Evolutionary conservation across 495 filamentous ascomycete species (phyloP), one percentile per base, ranked within the genome.

Genomic region (Jackrogersella multiformis): DNA sequence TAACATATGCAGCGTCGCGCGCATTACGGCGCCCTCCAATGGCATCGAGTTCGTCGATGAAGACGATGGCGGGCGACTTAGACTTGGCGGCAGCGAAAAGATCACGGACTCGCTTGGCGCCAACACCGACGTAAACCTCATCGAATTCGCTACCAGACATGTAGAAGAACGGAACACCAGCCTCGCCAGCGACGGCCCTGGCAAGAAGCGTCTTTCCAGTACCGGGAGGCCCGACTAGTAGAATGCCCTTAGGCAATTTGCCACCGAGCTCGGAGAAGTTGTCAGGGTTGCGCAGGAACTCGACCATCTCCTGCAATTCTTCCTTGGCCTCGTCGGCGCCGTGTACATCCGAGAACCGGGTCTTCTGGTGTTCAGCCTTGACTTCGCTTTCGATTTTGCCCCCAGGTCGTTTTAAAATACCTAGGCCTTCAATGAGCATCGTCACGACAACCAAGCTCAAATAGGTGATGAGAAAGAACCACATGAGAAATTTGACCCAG

Each of bases 91-190:
- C 87, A 48, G 80, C 81, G 80, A 99, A 99, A n/a, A 99, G 86
- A 58, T 99, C 95, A 44, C 95, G 92, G 41, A 99, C 95, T 73
- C 95, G 92, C 82, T 98, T 98, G 46, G 95, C 95, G 70, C 95
- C 95, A 54, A 99, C 96, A 70, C 95, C 95, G 21, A 99, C 96
- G 71, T 97, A 99, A 38, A 99, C 90, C 76, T 99, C 95, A 72
- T 99, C 95, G 73, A 99, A 99, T 76, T 99, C 96, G 58, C 91
- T 94, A 24, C 95, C 95, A 68, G 96, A 98, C 94, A 99, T 97
- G 84, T 95, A 98, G 85, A 97, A 99, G 85, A 97, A 98, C 0
- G 95, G 95, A 18, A 98, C 96, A 60, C 95, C 95, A 41, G 95
- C 93, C 81, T 99, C 95, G 24, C 95, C 95, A 55, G 95, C 95